Evolutionary conservation across 257 asterid genomes (phyloP).

Genomic region (Voacanga thouarsii): DNA sequence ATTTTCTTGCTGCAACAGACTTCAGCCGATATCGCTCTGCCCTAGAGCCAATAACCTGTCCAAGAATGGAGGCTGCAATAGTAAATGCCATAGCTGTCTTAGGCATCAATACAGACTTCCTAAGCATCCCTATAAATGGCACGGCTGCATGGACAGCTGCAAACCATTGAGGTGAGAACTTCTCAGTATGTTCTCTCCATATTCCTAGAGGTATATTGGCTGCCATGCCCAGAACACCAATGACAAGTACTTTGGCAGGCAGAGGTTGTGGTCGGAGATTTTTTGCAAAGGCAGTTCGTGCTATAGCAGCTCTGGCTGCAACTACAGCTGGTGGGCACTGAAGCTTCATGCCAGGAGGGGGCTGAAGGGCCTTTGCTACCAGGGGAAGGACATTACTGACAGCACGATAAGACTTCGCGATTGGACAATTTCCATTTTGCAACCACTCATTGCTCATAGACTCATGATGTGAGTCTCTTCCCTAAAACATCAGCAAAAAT

Average conservation of each 20-base stretch:
- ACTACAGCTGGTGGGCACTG: slow-evolving; percentile 79
- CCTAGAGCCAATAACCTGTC: slow-evolving; percentile 88
- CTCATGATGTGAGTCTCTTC: slow-evolving; percentile 58
- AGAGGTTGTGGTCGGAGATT: slow-evolving; percentile 90
- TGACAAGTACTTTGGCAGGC: slow-evolving; percentile 65
- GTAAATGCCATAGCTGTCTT: slow-evolving; percentile 92
- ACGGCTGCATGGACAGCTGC: slow-evolving; percentile 93
- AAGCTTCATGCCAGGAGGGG: slow-evolving; percentile 71
- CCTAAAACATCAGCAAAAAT: slow-evolving; percentile 44
- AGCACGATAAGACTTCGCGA: slow-evolving; percentile 89
- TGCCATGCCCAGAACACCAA: slow-evolving; percentile 82
- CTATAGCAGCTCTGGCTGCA: slow-evolving; percentile 75
- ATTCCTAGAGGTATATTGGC: slow-evolving; percentile 83
- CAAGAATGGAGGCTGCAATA: slow-evolving; percentile 81
- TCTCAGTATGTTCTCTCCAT: slow-evolving; percentile 91
- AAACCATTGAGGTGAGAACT: slow-evolving; percentile 89
- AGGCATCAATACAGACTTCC: slow-evolving; percentile 87
- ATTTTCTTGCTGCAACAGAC: slow-evolving; percentile 35
- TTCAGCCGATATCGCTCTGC: slow-evolving; percentile 81
- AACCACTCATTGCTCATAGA: slow-evolving; percentile 80
- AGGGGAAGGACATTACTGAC: slow-evolving; percentile 75
- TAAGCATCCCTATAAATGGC: slow-evolving; percentile 85
- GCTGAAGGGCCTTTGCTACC: slow-evolving; percentile 75
- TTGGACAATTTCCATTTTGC: slow-evolving; percentile 81
- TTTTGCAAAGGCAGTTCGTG: slow-evolving; percentile 77